Conservation (phyloP, 176 grass and related monocot species). For the Tillandsia leiboldiana region DNA sequence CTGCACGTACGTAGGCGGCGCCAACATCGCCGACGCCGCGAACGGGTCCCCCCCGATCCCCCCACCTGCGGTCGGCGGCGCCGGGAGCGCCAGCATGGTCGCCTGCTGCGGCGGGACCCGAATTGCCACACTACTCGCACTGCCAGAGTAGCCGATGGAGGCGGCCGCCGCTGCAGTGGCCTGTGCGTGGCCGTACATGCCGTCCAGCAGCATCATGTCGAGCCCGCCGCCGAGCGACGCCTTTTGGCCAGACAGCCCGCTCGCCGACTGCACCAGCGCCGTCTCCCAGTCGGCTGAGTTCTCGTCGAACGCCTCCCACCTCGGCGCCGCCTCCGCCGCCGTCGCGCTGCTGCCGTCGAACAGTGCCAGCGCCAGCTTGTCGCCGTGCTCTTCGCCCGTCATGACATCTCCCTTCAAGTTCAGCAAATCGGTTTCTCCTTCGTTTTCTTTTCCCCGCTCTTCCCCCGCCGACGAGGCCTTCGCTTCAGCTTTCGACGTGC, state of each 20-base stretch:
- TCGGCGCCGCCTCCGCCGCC: slow-evolving; percentile 9
- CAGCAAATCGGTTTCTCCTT: slow-evolving; percentile 38
- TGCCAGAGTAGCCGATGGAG: slow-evolving; percentile 23
- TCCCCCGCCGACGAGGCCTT: slow-evolving; percentile 7
- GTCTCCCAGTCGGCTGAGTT: slow-evolving; percentile 50
- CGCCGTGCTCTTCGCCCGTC: slow-evolving; percentile 39
- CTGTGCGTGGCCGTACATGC: slow-evolving; percentile 48
- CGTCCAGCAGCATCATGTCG: slow-evolving; percentile 59
- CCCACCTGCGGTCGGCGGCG: slow-evolving; percentile 3
- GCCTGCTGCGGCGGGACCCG: slow-evolving; percentile 12
- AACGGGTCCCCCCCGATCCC: slow-evolving; percentile 34
- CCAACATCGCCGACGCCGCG: slow-evolving; percentile 37
- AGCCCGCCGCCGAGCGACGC: slow-evolving; percentile 50
- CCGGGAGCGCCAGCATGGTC: slow-evolving; percentile 48
- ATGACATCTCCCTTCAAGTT: slow-evolving; percentile 47
- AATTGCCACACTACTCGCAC: slow-evolving; percentile 56
- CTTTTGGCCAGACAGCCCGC: slow-evolving; percentile 38
- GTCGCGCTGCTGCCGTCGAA: slow-evolving; percentile 30
- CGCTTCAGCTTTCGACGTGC: background rate
- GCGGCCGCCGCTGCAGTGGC: slow-evolving; percentile 10
- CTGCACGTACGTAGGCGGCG: slow-evolving; percentile 69
- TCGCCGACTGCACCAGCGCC: slow-evolving; percentile 55
- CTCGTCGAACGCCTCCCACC: slow-evolving; percentile 33
- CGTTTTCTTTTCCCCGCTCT: slow-evolving; percentile 13
- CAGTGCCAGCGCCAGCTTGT: slow-evolving; percentile 45